These are phyloP conservation scores for Bryoerythrophyllum caledonicum DNA, from an alignment of 225 moss, liverwort and hornwort species.

Conservation along the genomic window DNA sequence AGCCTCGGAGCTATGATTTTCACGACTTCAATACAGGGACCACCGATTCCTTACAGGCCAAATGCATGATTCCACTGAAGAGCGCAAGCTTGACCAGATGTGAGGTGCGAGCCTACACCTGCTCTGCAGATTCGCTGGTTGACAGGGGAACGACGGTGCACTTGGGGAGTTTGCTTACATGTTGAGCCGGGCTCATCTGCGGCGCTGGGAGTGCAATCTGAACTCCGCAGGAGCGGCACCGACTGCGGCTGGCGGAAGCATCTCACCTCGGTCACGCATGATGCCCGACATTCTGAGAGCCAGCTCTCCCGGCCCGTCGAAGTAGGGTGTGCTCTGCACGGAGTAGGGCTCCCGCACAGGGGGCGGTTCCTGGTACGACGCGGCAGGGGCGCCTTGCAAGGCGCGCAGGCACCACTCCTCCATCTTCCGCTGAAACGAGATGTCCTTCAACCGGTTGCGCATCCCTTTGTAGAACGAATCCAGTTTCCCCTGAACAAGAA, in stretches of 20 bases:
- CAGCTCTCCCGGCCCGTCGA: conserved; percentile 26
- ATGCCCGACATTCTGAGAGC: conserved; percentile 28
- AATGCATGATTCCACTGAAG: not conserved
- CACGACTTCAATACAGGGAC: not conserved
- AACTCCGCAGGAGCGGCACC: conserved; percentile 34
- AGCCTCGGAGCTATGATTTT: not conserved
- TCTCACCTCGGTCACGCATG: conserved; percentile 30
- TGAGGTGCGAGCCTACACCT: not conserved
- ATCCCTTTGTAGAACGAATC: conserved; percentile 39
- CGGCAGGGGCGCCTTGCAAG: conserved; percentile 22
- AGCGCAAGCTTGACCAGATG: not conserved
- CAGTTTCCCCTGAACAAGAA: conserved; percentile 18
- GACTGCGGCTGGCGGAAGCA: conserved; percentile 31
- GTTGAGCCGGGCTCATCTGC: conserved; percentile 12
- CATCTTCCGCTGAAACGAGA: conserved; percentile 37
- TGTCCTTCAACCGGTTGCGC: conserved; percentile 37
- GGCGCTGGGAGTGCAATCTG: conserved; percentile 22
- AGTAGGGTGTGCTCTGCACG: conserved; percentile 19
- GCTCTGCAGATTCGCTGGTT: not conserved
- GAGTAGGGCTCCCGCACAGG: conserved; percentile 31
- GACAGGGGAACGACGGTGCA: not conserved
- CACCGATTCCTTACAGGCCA: not conserved
- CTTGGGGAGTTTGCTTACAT: not conserved
- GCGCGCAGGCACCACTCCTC: conserved; percentile 38
- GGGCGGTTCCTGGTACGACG: conserved; percentile 28